Percentiles rank a stretch among this genome's conserved stretches.
Evolutionary conservation across 169 alveolate genomes (phyloP).

Genomic region (Babesia ovis): DNA sequence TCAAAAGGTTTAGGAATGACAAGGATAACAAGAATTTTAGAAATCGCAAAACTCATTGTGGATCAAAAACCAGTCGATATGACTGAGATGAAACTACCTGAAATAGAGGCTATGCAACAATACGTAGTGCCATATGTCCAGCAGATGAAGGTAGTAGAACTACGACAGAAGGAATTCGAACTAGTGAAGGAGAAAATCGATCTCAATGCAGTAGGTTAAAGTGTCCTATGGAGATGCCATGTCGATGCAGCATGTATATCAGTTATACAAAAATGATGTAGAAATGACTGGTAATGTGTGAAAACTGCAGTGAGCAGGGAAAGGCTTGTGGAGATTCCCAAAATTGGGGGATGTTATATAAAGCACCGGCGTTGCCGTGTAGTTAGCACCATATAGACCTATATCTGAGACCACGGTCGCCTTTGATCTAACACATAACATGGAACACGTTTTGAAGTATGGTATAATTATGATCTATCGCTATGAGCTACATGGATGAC

Average conservation of each 20-base stretch:
- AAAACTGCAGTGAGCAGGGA: too few relatives aligned
- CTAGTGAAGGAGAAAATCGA: constrained; percentile 9
- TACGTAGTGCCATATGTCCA: constrained; percentile 13
- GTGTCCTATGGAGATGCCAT: background rate
- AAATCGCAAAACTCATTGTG: constrained; percentile 17
- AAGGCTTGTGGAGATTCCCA: too few relatives aligned
- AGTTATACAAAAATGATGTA: constrained; percentile 9
- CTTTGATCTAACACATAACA: too few relatives aligned
- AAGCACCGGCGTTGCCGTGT: too few relatives aligned
- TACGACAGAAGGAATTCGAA: constrained; percentile 22
- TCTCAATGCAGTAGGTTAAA: constrained; percentile 19
- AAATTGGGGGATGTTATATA: too few relatives aligned
- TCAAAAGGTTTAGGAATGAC: background rate
- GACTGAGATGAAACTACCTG: background rate
- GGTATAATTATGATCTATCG: too few relatives aligned
- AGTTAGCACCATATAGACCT: too few relatives aligned
- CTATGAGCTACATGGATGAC: too few relatives aligned
- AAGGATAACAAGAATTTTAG: constrained; percentile 18
- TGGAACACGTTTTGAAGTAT: too few relatives aligned
- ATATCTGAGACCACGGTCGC: too few relatives aligned
- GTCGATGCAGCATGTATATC: constrained; percentile 7
- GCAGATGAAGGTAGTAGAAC: constrained; percentile 18
- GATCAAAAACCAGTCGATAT: background rate
- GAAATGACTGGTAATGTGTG: too few relatives aligned
- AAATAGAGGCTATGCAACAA: background rate